Conservation (phyloP, 179 eudicot genomes). For the Drosera spatulata region DNA sequence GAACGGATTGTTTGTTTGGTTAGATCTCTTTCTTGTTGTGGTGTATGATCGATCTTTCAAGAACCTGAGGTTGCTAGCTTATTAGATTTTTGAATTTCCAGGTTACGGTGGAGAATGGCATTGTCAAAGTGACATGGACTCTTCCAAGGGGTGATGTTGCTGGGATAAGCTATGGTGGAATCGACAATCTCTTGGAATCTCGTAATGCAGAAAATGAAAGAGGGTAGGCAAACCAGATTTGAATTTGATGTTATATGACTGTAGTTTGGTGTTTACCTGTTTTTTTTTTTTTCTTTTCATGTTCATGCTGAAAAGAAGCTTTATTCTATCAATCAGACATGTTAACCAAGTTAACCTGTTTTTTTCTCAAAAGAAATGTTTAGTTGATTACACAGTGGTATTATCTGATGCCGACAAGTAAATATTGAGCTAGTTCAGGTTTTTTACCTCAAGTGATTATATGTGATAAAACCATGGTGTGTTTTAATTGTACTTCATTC, state of each 20-base stretch:
- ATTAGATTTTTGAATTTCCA: constrained; percentile 10
- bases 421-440: background rate
- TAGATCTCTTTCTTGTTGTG: too few species aligned
- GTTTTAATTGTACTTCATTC: background rate
- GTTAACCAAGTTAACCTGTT: too few species aligned
- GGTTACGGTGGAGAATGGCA: constrained; percentile 87
- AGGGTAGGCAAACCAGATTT: constrained; percentile 35
- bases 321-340: too few species aligned
- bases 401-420: background rate
- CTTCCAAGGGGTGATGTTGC: constrained; percentile 71
- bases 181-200: constrained; percentile 65
- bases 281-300: background rate
- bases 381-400: too few species aligned
- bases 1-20: too few species aligned
- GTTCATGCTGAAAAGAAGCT: background rate
- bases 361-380: too few species aligned
- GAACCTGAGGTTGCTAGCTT: too few species aligned
- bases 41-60: too few species aligned
- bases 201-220: constrained; percentile 42
- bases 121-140: constrained; percentile 61
- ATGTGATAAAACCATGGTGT: background rate
- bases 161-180: constrained; percentile 51
- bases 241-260: background rate
- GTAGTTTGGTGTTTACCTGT: background rate
- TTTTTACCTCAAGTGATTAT: background rate